phyloP scores from a whole-genome alignment of 2,329 filamentous ascomycete genomes.

The Chaetomium globosum region DNA sequence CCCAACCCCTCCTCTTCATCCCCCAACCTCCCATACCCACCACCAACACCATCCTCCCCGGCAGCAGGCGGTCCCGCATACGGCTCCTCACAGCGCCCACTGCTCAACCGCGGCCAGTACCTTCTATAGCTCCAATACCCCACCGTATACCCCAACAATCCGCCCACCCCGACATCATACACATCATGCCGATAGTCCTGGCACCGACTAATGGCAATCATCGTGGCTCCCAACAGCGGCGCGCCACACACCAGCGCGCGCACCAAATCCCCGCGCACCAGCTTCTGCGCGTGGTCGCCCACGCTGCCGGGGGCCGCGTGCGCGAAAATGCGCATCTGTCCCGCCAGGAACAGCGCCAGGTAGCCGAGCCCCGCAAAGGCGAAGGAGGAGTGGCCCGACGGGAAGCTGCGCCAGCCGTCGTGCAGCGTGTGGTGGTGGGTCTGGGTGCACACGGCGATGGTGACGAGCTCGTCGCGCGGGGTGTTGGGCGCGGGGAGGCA shows the following conservation, averaged over 20 bases:
- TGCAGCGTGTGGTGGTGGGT: conserved; percentile 69
- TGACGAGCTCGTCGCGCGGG: conserved; percentile 57
- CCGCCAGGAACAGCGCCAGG: conserved; percentile 68
- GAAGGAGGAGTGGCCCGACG: conserved; percentile 78
- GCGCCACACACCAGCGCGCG: conserved; percentile 59
- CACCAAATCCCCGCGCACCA: conserved; percentile 53
- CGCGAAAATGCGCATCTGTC: conserved; percentile 63
- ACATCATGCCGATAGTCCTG: conserved; percentile 73
- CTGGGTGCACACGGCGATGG: conserved; percentile 72
- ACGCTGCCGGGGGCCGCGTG: conserved; percentile 36
- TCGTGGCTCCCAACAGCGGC: conserved; percentile 63
- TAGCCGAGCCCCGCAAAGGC: conserved; percentile 79
- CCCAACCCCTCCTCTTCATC: conserved; percentile 57
- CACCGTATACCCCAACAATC: conserved; percentile 60
- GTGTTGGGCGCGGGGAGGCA: conserved; percentile 69
- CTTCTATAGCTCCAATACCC: conserved; percentile 68
- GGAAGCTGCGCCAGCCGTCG: conserved; percentile 83
- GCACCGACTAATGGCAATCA: conserved; percentile 69
- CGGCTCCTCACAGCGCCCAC: conserved; percentile 59
- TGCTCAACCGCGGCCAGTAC: conserved; percentile 62
- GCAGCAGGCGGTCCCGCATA: conserved; percentile 50
- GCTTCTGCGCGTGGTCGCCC: conserved; percentile 36
- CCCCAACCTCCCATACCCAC: conserved; percentile 48
- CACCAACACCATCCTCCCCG: conserved; percentile 28
- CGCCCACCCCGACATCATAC: conserved; percentile 67